Evolutionary conservation across 441 rosid genomes (phyloP).

Genomic region (Pelargonium australe): DNA sequence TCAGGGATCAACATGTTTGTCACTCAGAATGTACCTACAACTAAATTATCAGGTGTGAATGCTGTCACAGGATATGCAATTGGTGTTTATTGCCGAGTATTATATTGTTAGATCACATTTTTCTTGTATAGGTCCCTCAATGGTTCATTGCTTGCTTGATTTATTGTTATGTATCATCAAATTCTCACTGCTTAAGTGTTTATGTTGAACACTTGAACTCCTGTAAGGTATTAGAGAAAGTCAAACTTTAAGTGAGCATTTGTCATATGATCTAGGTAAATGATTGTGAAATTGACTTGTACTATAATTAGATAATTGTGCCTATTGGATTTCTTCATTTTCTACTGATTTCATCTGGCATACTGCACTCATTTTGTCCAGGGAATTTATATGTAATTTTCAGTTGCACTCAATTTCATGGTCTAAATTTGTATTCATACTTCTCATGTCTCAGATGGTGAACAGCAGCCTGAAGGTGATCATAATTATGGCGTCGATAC

Average conservation of each 20-base stretch:
- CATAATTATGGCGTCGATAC: constrained; percentile 11
- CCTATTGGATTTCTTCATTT: not conserved
- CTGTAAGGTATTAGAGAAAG: not conserved
- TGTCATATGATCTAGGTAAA: no score
- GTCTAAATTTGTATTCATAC: not conserved
- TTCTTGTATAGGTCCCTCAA: no score
- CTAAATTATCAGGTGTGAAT: constrained; percentile 40
- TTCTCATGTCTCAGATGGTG: constrained; percentile 32
- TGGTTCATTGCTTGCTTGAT: no score
- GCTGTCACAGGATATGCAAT: no score
- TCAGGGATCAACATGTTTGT: constrained; percentile 59
- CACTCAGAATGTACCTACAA: constrained; percentile 36
- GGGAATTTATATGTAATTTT: not conserved
- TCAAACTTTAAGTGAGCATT: not conserved
- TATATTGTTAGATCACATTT: no score
- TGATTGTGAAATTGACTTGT: not conserved
- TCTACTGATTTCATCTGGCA: not conserved
- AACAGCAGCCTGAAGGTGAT: constrained; percentile 24
- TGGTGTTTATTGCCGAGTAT: no score
- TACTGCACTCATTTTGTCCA: not conserved
- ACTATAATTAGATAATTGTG: not conserved
- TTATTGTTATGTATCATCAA: no score
- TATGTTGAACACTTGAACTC: no score
- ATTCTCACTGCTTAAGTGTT: no score
- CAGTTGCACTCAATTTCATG: not conserved